Evolutionary conservation across 768 basidiomycete genomes (phyloP), one percentile per base, ranked within the genome.

Genomic region (Sarcodon sp.): DNA sequence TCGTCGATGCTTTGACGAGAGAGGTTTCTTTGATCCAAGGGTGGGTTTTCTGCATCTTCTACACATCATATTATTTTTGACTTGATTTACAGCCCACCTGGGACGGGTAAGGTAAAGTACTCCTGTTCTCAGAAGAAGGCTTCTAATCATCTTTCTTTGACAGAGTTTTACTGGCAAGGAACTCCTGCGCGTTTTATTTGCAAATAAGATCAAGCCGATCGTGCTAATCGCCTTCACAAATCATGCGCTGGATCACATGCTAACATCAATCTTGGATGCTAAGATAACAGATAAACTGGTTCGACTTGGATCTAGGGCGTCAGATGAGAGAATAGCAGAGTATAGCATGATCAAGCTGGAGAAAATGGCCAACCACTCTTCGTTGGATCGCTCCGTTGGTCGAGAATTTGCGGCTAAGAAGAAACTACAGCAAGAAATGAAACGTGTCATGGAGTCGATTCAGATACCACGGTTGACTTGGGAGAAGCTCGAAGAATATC

Each of bases 221-320:
- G 39, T 71, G 3, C 63, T 79, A 55, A 71, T 79, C 27, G 73
- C 84, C 0, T 86, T 79, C 62, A 88, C 86, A 0, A 87, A 88
- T 53, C 87, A 87, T 39, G 86, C 86, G 0, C 68, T 88, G 3
- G 85, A 88, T 49, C 82, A 87, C 52, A 72, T 87, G 64, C 64
- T 88, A 1, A 65, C 64, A 4, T 76, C 76, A 0, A 73, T 87
- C 3, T 68, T 87, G 1, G 81, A 87, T 52, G 74, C 73, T 0
- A 58, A 61, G 0, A 84, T 87, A 52, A 86, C 84, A 0, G 60
- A 64, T 0, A 73, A 76, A 35, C 66, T 87, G 16, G 73, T 87
- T 2, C 78, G 87, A 0, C 67, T 87, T 6, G 87, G 87, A 0
- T 71, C 79, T n/a, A 72, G 78, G 12, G 71, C 80, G 0, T 59